phyloP scores from a whole-genome alignment of 495 filamentous ascomycete genomes.

The Penicillium paxilli region DNA sequence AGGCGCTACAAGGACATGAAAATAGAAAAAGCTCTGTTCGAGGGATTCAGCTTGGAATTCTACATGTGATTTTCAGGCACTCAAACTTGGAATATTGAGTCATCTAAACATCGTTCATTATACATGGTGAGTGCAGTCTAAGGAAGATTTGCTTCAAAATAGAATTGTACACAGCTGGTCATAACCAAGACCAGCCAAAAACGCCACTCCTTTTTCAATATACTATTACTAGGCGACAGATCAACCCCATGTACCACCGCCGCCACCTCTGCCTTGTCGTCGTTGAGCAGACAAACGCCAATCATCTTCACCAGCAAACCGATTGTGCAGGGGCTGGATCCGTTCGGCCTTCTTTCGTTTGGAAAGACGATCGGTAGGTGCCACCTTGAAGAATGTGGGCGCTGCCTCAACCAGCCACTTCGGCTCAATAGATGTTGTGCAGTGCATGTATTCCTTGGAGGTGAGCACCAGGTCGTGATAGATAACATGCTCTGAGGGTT shows the following conservation, averaged over 20 bases:
- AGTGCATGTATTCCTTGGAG: conserved; percentile 97
- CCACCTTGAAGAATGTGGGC: conserved; percentile 98
- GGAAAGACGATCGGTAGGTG: conserved; percentile 80
- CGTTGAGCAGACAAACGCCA: conserved; percentile 92
- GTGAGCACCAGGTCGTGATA: conserved; percentile 89
- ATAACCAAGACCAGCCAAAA: not conserved
- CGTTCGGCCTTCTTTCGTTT: conserved; percentile 93
- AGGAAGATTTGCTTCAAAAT: not conserved
- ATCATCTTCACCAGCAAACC: conserved; percentile 86
- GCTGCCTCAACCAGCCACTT: conserved; percentile 91
- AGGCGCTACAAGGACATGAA: no score
- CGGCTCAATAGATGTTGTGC: conserved; percentile 86
- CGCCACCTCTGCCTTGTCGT: conserved; percentile 82
- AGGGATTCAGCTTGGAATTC: no score
- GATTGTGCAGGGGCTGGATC: conserved; percentile 92
- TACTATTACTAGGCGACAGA: conserved; percentile 7
- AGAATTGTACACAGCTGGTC: not conserved
- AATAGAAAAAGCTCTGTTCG: no score
- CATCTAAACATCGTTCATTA: no score
- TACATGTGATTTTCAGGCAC: no score
- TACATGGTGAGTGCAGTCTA: not conserved
- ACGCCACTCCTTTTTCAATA: not conserved
- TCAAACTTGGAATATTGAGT: no score
- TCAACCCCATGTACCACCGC: conserved; percentile 94
- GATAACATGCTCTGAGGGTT: conserved; percentile 92